phyloP scores from a whole-genome alignment of 305 asterid species.

The Fraxinus velutina region DNA sequence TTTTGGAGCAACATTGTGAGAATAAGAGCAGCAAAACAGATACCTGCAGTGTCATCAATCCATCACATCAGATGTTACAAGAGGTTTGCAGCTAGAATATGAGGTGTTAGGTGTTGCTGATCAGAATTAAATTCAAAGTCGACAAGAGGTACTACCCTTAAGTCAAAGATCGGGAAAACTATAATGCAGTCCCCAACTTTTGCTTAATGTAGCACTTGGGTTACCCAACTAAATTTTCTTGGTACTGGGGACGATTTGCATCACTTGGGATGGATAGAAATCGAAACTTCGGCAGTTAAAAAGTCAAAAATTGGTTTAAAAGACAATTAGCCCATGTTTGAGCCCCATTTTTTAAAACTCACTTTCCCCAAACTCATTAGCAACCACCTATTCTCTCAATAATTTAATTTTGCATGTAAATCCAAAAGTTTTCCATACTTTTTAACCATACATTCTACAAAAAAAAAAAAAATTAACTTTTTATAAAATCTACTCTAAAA shows the following conservation, averaged over 20 bases:
- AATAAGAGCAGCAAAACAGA: slow-evolving; percentile 86
- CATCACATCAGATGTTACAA: slow-evolving; percentile 5
- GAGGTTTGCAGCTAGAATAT: slow-evolving; percentile 1
- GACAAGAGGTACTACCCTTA: neutral
- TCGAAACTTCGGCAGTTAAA: neutral
- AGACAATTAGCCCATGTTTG: neutral
- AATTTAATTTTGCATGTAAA: too few relatives aligned
- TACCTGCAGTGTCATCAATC: slow-evolving; percentile 54
- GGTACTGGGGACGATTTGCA: neutral
- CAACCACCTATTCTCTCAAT: too few relatives aligned
- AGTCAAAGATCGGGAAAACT: neutral
- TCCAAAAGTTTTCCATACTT: too few relatives aligned
- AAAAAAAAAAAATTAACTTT: neutral
- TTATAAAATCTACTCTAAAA: neutral
- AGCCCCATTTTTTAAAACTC: too few relatives aligned
- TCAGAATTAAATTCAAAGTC: neutral
- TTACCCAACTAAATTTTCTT: neutral
- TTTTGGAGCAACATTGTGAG: slow-evolving; percentile 98
- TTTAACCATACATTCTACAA: too few relatives aligned
- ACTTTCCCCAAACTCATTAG: too few relatives aligned
- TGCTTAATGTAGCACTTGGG: neutral
- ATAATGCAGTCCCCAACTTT: neutral
- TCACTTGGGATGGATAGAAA: neutral
- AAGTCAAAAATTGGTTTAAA: neutral
- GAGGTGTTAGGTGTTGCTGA: neutral